Evolutionary conservation across 2,329 filamentous ascomycete species (phyloP).

Genomic region (Gnomoniopsis smithogilvyi): DNA sequence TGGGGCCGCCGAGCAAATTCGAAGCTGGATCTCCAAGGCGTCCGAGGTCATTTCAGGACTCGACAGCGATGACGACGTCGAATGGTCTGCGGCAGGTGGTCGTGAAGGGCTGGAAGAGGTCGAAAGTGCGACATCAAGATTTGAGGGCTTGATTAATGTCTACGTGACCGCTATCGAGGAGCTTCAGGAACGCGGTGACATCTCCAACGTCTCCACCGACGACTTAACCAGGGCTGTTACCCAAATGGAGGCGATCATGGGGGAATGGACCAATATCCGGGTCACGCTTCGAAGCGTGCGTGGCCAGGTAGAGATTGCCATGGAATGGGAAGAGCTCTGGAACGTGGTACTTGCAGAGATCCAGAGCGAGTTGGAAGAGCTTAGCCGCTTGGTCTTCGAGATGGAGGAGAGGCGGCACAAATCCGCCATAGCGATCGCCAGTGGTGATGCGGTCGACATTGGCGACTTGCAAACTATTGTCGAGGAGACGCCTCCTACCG

Average conservation of each 20-base stretch:
- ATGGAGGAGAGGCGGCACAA: slow-evolving; percentile 96
- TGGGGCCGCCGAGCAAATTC: slow-evolving; percentile 87
- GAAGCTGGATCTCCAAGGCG: slow-evolving; percentile 90
- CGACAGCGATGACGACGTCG: slow-evolving; percentile 94
- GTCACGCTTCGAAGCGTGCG: slow-evolving; percentile 75
- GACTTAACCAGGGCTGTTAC: slow-evolving; percentile 73
- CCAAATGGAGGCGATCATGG: slow-evolving; percentile 85
- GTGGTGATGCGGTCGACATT: slow-evolving; percentile 71
- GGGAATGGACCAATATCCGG: slow-evolving; percentile 82
- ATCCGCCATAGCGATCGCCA: slow-evolving; percentile 60
- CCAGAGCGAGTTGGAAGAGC: slow-evolving; percentile 69
- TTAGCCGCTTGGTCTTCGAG: slow-evolving; percentile 77
- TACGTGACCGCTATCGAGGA: slow-evolving; percentile 95
- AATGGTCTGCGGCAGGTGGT: slow-evolving; percentile 91
- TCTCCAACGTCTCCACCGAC: slow-evolving; percentile 64
- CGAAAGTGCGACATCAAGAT: slow-evolving; percentile 72
- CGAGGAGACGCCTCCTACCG: slow-evolving; percentile 70
- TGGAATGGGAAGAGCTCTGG: slow-evolving; percentile 99
- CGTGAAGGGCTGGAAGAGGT: slow-evolving; percentile 74
- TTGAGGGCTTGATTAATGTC: slow-evolving; percentile 85
- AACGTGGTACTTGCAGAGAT: slow-evolving; percentile 91
- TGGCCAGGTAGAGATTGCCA: slow-evolving; percentile 88
- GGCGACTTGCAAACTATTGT: slow-evolving; percentile 90
- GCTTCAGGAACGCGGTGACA: slow-evolving; percentile 76
- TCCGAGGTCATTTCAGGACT: slow-evolving; percentile 83